Base-by-base conservation (phyloP, 306 rosid genomes). In the Trifolium repens region DNA sequence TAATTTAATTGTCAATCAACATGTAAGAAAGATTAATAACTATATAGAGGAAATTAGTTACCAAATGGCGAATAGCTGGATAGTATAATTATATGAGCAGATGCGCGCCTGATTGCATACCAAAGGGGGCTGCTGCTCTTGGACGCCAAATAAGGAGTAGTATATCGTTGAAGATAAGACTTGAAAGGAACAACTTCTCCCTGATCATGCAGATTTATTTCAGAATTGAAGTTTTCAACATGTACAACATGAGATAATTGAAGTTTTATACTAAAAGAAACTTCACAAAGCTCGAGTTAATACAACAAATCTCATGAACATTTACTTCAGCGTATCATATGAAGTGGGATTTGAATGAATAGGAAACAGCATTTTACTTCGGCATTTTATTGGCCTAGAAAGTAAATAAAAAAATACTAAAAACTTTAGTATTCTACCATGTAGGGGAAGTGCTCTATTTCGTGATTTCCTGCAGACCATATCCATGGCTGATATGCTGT, bases 21-120 rank as follows among this genome's bases (percentile, higher is more conserved):
- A 67, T 61, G 77, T 40, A 75, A 59, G 73, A 67, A 69, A 46
- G 24, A 54, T 32, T 71, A 32, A 71, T 73, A 46, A 54, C 68
- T 44, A 81, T 24, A 65, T 11, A 44, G 75, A 64, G 55, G 77
- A 19, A 76, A 74, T 62, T 71, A 73, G 42, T 87, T 88, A 94
- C 99, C 97, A 81, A 80, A 96, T 64, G 99, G 87, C 1, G 99
- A 96, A 78, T 96, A 96, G 87, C 97, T 89, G 77, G 96, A 88
- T 34, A 96, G 82, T 71, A 96, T 93, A 26, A 96, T 92, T 80
- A 96, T 87, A 78, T 96, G 99, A 71, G 99, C 96, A 46, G 99
- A 96, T 2, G 99, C 99, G 15, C 97, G 91, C 84, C 99, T 83
- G 78, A 96, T 69, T 62, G 99, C 93, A 74, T 92, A 96, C 99